Conservation (phyloP, 345 rosid species). For the Triadica sebifera region DNA sequence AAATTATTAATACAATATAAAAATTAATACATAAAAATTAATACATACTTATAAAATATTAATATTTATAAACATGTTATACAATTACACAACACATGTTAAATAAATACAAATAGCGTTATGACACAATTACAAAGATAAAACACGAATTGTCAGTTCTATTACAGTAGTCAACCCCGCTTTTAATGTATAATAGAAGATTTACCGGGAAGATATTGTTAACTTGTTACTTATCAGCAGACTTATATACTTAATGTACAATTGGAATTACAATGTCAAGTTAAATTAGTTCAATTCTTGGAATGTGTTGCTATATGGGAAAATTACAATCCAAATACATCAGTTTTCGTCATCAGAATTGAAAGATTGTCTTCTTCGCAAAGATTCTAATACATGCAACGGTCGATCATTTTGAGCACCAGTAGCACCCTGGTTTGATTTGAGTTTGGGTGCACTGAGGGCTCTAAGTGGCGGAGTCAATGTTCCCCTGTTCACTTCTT, state of each 20-base stretch:
- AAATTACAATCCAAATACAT: background rate
- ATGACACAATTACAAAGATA: too few species aligned
- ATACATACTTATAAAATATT: too few species aligned
- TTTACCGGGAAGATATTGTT: too few species aligned
- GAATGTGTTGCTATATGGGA: background rate
- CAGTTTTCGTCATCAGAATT: conserved; percentile 65
- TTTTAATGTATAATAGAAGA: too few species aligned
- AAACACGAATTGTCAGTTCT: too few species aligned
- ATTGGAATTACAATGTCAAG: background rate
- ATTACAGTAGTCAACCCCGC: too few species aligned
- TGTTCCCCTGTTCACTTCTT: conserved; percentile 61
- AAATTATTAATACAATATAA: too few species aligned
- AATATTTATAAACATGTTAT: too few species aligned
- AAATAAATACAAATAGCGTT: too few species aligned
- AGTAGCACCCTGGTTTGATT: conserved; percentile 36
- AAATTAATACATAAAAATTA: too few species aligned
- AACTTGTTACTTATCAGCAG: background rate
- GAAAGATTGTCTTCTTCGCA: conserved; percentile 66
- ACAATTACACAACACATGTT: too few species aligned
- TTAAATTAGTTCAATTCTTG: background rate
- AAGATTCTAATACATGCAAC: conserved; percentile 62
- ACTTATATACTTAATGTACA: background rate
- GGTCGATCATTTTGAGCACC: conserved; percentile 43
- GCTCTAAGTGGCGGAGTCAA: conserved; percentile 67
- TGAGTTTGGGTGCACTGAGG: conserved; percentile 71